Conservation (phyloP, 805 yeast genomes). For the Brettanomyces bruxellensis region DNA sequence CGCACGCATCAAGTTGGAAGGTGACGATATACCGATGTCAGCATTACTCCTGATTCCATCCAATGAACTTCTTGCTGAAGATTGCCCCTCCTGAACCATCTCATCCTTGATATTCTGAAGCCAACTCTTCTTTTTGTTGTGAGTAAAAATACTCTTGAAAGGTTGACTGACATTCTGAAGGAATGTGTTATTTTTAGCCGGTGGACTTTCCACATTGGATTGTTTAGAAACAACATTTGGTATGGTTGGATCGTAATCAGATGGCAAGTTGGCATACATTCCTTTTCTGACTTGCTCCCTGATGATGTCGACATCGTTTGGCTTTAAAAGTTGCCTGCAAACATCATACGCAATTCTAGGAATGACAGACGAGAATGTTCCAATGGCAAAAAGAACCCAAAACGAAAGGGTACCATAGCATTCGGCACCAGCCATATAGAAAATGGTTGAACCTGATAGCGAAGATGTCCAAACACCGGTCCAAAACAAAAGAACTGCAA, state of each 20-base stretch:
- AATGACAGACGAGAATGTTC: slow-evolving; percentile 42
- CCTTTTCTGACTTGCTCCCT: slow-evolving; percentile 53
- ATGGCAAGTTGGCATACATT: slow-evolving; percentile 27
- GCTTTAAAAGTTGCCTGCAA: slow-evolving; percentile 42
- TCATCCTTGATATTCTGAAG: slow-evolving; percentile 7
- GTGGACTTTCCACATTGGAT: background rate
- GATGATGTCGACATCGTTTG: slow-evolving; percentile 62
- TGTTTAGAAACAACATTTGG: background rate
- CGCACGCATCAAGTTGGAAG: slow-evolving; percentile 16
- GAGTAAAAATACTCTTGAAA: background rate
- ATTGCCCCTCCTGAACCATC: slow-evolving; percentile 16
- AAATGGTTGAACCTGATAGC: slow-evolving; percentile 35
- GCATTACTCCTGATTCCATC: slow-evolving; percentile 18
- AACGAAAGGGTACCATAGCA: slow-evolving; percentile 51
- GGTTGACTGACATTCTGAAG: background rate
- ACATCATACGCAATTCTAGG: slow-evolving; percentile 54
- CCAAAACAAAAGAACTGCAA: slow-evolving; percentile 59
- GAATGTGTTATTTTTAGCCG: background rate
- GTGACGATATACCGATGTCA: slow-evolving; percentile 15
- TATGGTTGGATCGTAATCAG: slow-evolving; percentile 6
- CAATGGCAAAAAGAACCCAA: slow-evolving; percentile 58
- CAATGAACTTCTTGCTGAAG: slow-evolving; percentile 15
- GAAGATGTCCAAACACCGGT: slow-evolving; percentile 68
- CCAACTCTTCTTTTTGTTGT: background rate
- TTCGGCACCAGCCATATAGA: slow-evolving; percentile 56